Evolutionary conservation across 306 rosid species (phyloP).

Genomic region (Arachis stenosperma): DNA sequence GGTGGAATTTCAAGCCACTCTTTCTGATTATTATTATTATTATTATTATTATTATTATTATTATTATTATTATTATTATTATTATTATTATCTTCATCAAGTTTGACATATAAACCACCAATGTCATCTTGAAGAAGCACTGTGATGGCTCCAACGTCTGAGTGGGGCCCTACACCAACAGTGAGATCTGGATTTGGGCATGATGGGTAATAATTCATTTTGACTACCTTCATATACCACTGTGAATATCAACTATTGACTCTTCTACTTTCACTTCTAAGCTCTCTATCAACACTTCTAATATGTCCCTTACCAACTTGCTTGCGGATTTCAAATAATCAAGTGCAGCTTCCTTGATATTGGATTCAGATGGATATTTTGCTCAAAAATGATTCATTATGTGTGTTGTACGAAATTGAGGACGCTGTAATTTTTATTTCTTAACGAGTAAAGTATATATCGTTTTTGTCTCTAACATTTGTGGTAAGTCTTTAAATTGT

Average conservation of each 20-base stretch:
- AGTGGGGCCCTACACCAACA: conserved; percentile 73
- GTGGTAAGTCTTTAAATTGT: too few relatives aligned
- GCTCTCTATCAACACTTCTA: conserved; percentile 46
- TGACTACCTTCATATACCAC: conserved; percentile 48
- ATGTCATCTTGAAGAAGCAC: conserved; percentile 71
- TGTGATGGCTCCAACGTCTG: conserved; percentile 64
- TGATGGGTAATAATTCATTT: conserved; percentile 69
- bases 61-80: background rate
- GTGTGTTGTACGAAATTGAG: too few relatives aligned
- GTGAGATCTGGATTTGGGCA: conserved; percentile 84
- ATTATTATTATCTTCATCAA: conserved; percentile 37
- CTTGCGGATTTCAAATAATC: conserved; percentile 55
- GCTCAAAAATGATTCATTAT: too few relatives aligned
- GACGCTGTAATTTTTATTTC: too few relatives aligned
- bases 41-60: background rate
- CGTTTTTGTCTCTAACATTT: too few relatives aligned
- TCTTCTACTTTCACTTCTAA: conserved; percentile 51
- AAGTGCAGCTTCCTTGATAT: conserved; percentile 46
- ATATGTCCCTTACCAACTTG: conserved; percentile 45
- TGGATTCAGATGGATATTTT: too few relatives aligned
- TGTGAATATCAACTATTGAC: conserved; percentile 46
- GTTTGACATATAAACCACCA: conserved; percentile 66
- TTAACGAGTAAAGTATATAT: too few relatives aligned
- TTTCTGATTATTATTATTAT: conserved; percentile 9
- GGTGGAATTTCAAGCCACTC: conserved; percentile 70